Evolutionary conservation across 2,329 filamentous ascomycete genomes (phyloP).

Genomic region (Dactylellina cionopaga): DNA sequence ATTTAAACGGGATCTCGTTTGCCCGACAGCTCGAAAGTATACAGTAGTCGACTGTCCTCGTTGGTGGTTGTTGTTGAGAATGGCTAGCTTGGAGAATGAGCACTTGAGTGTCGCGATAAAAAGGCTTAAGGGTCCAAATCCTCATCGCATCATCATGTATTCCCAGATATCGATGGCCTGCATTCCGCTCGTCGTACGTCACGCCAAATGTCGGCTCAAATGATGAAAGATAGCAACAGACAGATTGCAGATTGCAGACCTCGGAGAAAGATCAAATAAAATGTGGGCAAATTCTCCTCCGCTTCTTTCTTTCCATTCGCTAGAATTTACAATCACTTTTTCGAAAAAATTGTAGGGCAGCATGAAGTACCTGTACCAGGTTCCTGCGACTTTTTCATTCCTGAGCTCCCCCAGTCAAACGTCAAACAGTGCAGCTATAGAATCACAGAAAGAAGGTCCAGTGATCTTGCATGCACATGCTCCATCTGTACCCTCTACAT

Average conservation of each 20-base stretch:
- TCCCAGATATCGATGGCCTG: not conserved
- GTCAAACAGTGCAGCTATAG: conserved; percentile 33
- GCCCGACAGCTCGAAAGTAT: no score
- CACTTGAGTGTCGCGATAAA: no score
- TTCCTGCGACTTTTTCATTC: conserved; percentile 14
- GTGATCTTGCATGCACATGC: conserved; percentile 31
- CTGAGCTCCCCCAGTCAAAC: conserved; percentile 16
- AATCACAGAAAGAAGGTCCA: conserved; percentile 22
- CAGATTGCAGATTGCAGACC: not conserved
- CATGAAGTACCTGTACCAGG: conserved; percentile 21
- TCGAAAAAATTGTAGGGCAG: not conserved
- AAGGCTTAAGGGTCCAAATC: not conserved
- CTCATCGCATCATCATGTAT: no score
- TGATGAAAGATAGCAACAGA: conserved; percentile 21
- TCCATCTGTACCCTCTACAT: conserved; percentile 23
- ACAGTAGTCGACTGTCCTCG: not conserved
- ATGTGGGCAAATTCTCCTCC: conserved; percentile 6
- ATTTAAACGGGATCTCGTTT: no score
- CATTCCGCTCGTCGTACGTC: no score
- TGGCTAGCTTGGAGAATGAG: no score
- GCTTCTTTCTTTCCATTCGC: conserved; percentile 32
- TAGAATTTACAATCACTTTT: not conserved
- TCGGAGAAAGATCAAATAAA: conserved; percentile 1
- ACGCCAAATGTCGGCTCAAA: conserved; percentile 6
- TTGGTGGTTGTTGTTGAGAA: no score